These are phyloP conservation scores for Corymbia calophylla DNA, from an alignment of 441 rosid genomes.

Conservation along the genomic window DNA sequence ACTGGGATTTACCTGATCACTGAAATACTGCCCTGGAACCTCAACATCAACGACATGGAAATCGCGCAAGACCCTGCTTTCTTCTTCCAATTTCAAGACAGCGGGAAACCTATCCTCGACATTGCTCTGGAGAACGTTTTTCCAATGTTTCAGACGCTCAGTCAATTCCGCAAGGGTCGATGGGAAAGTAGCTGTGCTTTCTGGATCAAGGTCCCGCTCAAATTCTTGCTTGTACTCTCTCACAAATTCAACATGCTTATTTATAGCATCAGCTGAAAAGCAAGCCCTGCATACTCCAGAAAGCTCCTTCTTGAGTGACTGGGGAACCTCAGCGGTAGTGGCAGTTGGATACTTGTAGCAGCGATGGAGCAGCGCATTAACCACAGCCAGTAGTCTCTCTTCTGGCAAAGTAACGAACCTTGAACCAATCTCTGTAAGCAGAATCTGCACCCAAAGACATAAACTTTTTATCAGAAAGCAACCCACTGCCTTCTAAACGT, in stretches of 20 bases:
- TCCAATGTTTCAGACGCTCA: slow-evolving; percentile 85
- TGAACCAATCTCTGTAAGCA: slow-evolving; percentile 97
- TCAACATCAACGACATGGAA: slow-evolving; percentile 97
- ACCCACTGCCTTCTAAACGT: not conserved
- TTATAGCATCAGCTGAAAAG: slow-evolving; percentile 97
- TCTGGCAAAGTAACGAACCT: slow-evolving; percentile 96
- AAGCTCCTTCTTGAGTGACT: slow-evolving; percentile 97
- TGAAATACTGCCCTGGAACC: slow-evolving; percentile 97
- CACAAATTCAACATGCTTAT: slow-evolving; percentile 96
- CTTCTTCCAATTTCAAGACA: slow-evolving; percentile 91
- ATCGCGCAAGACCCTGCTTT: slow-evolving; percentile 87
- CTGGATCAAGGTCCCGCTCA: slow-evolving; percentile 94
- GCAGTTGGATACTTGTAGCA: slow-evolving; percentile 99
- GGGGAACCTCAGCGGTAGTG: slow-evolving; percentile 97
- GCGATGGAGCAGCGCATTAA: slow-evolving; percentile 98
- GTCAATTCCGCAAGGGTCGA: slow-evolving; percentile 85
- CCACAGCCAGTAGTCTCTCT: slow-evolving; percentile 98
- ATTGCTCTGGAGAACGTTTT: slow-evolving; percentile 91
- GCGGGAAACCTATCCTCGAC: slow-evolving; percentile 97
- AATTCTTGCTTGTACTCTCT: slow-evolving; percentile 95
- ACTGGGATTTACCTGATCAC: slow-evolving; percentile 64
- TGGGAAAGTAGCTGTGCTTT: slow-evolving; percentile 82
- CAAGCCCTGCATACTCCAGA: slow-evolving; percentile 98
- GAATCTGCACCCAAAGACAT: slow-evolving; percentile 33
- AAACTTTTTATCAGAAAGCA: not conserved